Percentiles rank a stretch among this genome's conserved stretches.
Conservation (phyloP, 2,329 filamentous ascomycete genomes). For the Dendryphion nanum region DNA sequence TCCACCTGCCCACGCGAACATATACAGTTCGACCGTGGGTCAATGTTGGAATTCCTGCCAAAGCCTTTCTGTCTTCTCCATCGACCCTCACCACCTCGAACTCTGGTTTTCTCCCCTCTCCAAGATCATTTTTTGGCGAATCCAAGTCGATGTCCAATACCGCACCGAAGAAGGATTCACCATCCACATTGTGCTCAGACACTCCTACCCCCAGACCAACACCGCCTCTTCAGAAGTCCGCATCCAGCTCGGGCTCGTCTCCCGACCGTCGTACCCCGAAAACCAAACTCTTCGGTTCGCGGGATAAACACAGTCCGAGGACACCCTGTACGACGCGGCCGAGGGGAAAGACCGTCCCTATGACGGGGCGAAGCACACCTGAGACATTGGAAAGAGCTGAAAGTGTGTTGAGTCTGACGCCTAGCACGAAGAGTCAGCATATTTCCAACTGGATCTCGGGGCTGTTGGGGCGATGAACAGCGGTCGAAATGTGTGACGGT, state of each 20-base stretch:
- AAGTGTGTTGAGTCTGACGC: conserved; percentile 22
- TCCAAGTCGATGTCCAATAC: conserved; percentile 6
- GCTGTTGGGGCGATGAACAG: conserved; percentile 28
- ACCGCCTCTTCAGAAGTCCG: neutral
- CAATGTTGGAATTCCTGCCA: conserved; percentile 15
- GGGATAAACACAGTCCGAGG: conserved; percentile 7
- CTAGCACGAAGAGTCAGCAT: conserved; percentile 25
- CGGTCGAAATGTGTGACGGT: no score
- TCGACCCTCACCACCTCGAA: conserved; percentile 6
- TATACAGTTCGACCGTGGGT: conserved; percentile 30
- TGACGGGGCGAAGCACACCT: conserved; percentile 1
- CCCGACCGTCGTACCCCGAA: conserved; percentile 10
- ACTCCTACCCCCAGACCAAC: conserved; percentile 6
- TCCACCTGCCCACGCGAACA: conserved; percentile 9
- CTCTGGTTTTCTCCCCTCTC: neutral
- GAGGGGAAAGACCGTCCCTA: conserved; percentile 17
- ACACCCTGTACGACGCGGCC: conserved; percentile 14
- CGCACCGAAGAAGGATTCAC: conserved; percentile 2
- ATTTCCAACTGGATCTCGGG: conserved; percentile 34
- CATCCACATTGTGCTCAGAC: neutral
- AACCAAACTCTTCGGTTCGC: conserved; percentile 10
- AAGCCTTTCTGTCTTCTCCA: conserved; percentile 8
- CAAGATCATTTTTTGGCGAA: neutral
- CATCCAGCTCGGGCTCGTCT: conserved; percentile 1
- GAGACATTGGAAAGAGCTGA: conserved; percentile 12